Evolutionary conservation across 768 basidiomycete species (phyloP).

Genomic region (Psilocybe cubensis): DNA sequence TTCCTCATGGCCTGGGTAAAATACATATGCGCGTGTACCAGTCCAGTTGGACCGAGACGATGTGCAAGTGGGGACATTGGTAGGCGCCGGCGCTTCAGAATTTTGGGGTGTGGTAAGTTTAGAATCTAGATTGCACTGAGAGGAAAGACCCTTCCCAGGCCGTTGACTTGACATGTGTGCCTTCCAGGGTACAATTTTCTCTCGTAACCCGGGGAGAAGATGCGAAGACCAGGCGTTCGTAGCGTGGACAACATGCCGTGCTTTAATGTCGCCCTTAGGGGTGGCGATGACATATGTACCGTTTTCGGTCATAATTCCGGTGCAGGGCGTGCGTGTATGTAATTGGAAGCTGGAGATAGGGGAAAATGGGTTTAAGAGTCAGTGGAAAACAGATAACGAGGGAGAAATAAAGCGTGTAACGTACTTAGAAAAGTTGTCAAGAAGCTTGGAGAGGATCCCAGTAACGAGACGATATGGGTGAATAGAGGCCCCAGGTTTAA

Average conservation of each 20-base stretch:
- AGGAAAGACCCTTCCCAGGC: constrained; percentile 18
- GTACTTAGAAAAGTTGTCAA: constrained; percentile 51
- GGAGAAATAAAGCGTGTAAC: constrained; percentile 13
- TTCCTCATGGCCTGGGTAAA: constrained; percentile 46
- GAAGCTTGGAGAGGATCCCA: constrained; percentile 54
- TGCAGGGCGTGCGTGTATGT: constrained; percentile 66
- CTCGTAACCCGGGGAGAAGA: constrained; percentile 63
- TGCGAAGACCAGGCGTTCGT: constrained; percentile 85
- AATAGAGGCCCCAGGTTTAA: constrained; percentile 59
- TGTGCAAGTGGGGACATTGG: too few species aligned
- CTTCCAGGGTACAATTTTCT: constrained; percentile 63
- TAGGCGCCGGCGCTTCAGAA: too few species aligned
- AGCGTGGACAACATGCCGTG: constrained; percentile 76
- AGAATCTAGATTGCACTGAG: neutral
- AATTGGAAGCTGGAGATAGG: constrained; percentile 53
- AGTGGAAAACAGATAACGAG: constrained; percentile 3
- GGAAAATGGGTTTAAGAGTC: neutral
- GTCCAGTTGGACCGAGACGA: constrained; percentile 25
- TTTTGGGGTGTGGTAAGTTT: too few species aligned
- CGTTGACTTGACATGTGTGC: constrained; percentile 72
- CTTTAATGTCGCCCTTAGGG: constrained; percentile 57
- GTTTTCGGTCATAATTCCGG: constrained; percentile 39
- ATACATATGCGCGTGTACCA: constrained; percentile 59
- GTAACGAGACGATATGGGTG: constrained; percentile 77
- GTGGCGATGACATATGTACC: constrained; percentile 57